These are phyloP conservation scores for Malassezia furfur DNA, from an alignment of 1,284 basidiomycete species.

Conservation along the genomic window DNA sequence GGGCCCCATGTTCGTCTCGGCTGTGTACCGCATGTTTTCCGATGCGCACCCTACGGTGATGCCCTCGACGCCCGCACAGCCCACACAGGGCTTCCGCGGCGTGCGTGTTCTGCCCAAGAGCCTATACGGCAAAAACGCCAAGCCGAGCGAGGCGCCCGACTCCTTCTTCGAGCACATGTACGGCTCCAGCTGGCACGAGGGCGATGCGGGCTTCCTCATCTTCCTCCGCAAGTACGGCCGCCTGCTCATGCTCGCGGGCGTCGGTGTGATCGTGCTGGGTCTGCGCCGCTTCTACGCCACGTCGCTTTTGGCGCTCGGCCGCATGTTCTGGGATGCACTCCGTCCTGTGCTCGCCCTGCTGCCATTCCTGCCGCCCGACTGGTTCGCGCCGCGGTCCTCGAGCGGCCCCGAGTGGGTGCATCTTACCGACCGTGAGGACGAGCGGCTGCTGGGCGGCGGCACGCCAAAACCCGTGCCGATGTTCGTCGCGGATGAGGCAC, in stretches of 20 bases:
- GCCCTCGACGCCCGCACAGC: slow-evolving; percentile 75
- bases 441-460: neutral
- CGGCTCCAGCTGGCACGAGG: slow-evolving; percentile 73
- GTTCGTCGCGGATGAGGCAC: neutral
- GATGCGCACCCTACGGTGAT: slow-evolving; percentile 72
- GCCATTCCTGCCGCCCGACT: neutral
- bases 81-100: slow-evolving; percentile 55
- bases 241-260: slow-evolving; percentile 20
- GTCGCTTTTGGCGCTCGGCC: neutral
- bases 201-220: slow-evolving; percentile 48
- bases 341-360: neutral
- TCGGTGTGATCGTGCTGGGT: neutral
- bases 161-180: slow-evolving; percentile 83
- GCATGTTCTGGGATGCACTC: neutral
- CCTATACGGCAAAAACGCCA: slow-evolving; percentile 92
- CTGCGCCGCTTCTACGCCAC: slow-evolving; percentile 3
- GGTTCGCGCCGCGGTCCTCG: neutral
- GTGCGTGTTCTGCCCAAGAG: slow-evolving; percentile 74
- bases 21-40: slow-evolving; percentile 37
- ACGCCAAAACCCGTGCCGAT: neutral
- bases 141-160: slow-evolving; percentile 69
- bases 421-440: neutral
- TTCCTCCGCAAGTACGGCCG: slow-evolving; percentile 41
- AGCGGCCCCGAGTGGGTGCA: neutral
- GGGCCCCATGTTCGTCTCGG: slow-evolving; percentile 55